Conservation (phyloP, 2,329 filamentous ascomycete species). For the Trichoderma asperellum region DNA sequence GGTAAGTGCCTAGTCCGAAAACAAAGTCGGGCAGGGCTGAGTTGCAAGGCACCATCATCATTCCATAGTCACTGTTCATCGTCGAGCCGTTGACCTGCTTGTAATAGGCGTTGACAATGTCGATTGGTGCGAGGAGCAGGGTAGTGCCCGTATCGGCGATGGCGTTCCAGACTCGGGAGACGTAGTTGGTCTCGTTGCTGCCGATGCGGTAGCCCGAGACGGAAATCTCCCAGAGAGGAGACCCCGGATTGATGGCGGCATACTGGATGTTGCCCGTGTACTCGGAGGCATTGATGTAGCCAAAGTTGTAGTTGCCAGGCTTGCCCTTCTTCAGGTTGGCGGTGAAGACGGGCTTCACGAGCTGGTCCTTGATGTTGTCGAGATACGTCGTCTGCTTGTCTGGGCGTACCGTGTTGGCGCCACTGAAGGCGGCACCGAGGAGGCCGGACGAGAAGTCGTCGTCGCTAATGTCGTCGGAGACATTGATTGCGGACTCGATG, state of each 20-base stretch:
- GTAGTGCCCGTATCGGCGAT: constrained; percentile 76
- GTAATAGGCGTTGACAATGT: constrained; percentile 64
- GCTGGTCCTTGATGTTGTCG: constrained; percentile 40
- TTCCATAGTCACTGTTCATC: constrained; percentile 52
- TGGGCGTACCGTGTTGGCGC: constrained; percentile 43
- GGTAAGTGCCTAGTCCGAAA: constrained; percentile 42
- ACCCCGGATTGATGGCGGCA: constrained; percentile 51
- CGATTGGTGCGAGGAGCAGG: constrained; percentile 61
- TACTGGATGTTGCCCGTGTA: constrained; percentile 64
- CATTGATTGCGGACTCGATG: constrained; percentile 64
- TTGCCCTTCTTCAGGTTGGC: constrained; percentile 41
- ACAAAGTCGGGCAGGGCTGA: constrained; percentile 51
- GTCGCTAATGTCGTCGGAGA: constrained; percentile 51
- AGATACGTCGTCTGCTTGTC: constrained; percentile 41
- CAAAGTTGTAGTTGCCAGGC: constrained; percentile 48
- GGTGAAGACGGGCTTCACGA: constrained; percentile 44
- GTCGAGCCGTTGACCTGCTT: constrained; percentile 55
- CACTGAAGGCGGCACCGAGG: constrained; percentile 42
- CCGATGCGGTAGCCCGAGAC: constrained; percentile 61
- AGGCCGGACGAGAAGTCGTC: constrained; percentile 45
- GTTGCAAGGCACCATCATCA: constrained; percentile 62
- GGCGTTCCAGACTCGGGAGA: constrained; percentile 46
- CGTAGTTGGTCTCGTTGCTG: constrained; percentile 19
- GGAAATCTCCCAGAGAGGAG: constrained; percentile 67
- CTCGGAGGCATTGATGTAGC: constrained; percentile 57